A percentile compares a stretch with the other conserved stretches of the same genome.
These are phyloP conservation scores for Rhizopus stolonifer DNA, from an alignment of 371 early-diverging fungal species.

Conservation along the genomic window DNA sequence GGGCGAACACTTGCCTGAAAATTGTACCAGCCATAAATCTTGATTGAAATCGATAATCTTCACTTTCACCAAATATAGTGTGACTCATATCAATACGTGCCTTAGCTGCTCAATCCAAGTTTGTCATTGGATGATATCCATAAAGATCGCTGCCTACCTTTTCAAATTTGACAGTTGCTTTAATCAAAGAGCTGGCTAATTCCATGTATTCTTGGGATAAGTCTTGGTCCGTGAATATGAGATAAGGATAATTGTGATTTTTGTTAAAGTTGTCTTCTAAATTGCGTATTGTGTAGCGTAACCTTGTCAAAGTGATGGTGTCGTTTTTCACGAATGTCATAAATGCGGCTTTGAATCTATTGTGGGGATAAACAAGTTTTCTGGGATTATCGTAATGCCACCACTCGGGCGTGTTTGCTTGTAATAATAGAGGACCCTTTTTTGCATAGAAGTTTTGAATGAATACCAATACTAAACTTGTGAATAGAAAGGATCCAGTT, in stretches of 20 bases:
- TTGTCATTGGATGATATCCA: constrained; percentile 29
- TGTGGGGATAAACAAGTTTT: constrained; percentile 27
- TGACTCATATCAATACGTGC: constrained; percentile 28
- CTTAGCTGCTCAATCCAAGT: constrained; percentile 28
- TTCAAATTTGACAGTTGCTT: constrained; percentile 28
- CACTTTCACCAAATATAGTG: constrained; percentile 42
- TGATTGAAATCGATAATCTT: constrained; percentile 44
- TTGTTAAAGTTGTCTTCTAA: constrained; percentile 39
- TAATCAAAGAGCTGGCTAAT: constrained; percentile 24
- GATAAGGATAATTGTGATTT: constrained; percentile 37
- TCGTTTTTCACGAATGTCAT: constrained; percentile 43
- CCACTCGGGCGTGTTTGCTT: too few species aligned
- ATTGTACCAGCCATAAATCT: constrained; percentile 46
- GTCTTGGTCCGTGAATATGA: constrained; percentile 39
- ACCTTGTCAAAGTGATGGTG: constrained; percentile 21
- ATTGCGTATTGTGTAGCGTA: constrained; percentile 38
- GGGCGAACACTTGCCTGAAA: constrained; percentile 41
- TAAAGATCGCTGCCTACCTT: constrained; percentile 27
- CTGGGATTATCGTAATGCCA: constrained; percentile 28
- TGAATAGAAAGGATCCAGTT: too few species aligned
- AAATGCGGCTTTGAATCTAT: constrained; percentile 39
- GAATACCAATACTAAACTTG: too few species aligned
- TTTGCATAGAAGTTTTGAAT: too few species aligned
- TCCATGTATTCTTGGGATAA: constrained; percentile 38
- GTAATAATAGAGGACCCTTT: too few species aligned